A percentile compares a stretch with the other conserved stretches of the same genome.
Evolutionary conservation across 2,329 filamentous ascomycete genomes (phyloP).

Genomic region (Cryphonectria naterciae): DNA sequence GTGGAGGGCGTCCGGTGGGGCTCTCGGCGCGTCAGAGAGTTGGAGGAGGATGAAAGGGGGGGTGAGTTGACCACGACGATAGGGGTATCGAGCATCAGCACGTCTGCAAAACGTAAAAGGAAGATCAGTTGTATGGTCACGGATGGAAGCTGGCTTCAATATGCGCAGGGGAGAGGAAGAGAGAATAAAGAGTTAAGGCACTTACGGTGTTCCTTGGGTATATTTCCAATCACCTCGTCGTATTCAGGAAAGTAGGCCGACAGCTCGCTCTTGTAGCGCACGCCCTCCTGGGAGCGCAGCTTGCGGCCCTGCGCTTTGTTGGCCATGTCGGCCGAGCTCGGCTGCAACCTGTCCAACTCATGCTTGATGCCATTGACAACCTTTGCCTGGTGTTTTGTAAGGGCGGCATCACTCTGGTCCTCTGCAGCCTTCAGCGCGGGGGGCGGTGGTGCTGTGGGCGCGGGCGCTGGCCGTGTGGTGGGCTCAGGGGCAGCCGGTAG

Average conservation of each 20-base stretch:
- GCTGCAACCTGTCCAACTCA: slow-evolving; percentile 62
- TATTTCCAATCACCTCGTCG: slow-evolving; percentile 89
- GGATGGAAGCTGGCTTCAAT: slow-evolving; percentile 12
- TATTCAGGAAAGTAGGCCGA: slow-evolving; percentile 92
- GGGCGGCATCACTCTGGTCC: slow-evolving; percentile 32
- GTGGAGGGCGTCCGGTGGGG: slow-evolving; percentile 32
- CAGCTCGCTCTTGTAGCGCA: slow-evolving; percentile 87
- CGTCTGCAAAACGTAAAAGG: slow-evolving; percentile 55
- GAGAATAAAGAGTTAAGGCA: slow-evolving; percentile 28
- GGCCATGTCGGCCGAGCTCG: slow-evolving; percentile 49
- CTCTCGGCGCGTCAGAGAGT: slow-evolving; percentile 27
- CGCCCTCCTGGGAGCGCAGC: slow-evolving; percentile 83
- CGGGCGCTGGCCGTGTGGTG: slow-evolving; percentile 26
- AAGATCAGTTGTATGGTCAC: slow-evolving; percentile 23
- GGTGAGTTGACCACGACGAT: slow-evolving; percentile 69
- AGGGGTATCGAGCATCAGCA: slow-evolving; percentile 72
- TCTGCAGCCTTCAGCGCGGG: slow-evolving; percentile 30
- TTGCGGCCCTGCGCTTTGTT: slow-evolving; percentile 67
- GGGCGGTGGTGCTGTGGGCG: slow-evolving; percentile 27
- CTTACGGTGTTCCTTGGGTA: slow-evolving; percentile 77
- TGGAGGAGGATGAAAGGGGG: slow-evolving; percentile 39
- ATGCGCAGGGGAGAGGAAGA: slow-evolving; percentile 3
- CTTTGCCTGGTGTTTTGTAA: slow-evolving; percentile 60
- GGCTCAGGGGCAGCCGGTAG: slow-evolving; percentile 21
- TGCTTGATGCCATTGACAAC: slow-evolving; percentile 65